A percentile compares a stretch with the other conserved stretches of the same genome.
These are phyloP conservation scores for Salix viminalis DNA, from an alignment of 345 rosid genomes.

Conservation along the genomic window DNA sequence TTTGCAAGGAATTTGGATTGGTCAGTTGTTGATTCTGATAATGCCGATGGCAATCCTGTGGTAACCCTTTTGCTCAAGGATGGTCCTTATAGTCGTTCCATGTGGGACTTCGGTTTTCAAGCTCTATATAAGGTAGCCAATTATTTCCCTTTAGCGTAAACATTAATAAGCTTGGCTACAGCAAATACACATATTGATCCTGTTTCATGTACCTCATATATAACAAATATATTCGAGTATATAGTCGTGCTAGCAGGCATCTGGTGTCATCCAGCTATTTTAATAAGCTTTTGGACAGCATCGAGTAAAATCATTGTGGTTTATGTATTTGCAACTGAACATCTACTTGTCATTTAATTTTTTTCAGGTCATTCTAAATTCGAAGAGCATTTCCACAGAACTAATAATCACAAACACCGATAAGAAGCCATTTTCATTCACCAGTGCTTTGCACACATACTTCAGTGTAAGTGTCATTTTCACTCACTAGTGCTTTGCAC, in stretches of 20 bases:
- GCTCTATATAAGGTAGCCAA: conserved; percentile 62
- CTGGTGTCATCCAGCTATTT: not conserved
- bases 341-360: not conserved
- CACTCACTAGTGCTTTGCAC: conserved; percentile 74
- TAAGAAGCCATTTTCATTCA: conserved; percentile 74
- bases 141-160: not conserved
- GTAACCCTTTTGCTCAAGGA: conserved; percentile 81
- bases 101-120: conserved; percentile 92
- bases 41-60: conserved; percentile 51
- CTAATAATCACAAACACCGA: conserved; percentile 68
- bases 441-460: conserved; percentile 78
- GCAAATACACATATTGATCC: no score
- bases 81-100: conserved; percentile 74
- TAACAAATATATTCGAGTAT: no score
- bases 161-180: not conserved
- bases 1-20: conserved; percentile 96
- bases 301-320: conserved; percentile 5
- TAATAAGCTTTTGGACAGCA: not conserved
- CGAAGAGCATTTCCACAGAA: conserved; percentile 72
- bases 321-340: not conserved
- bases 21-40: conserved; percentile 63
- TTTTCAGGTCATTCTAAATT: conserved; percentile 57
- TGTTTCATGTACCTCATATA: no score
- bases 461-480: conserved; percentile 72
- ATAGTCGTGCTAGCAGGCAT: not conserved